phyloP scores from a whole-genome alignment of 768 basidiomycete genomes.

The Scleroderma citrinum region DNA sequence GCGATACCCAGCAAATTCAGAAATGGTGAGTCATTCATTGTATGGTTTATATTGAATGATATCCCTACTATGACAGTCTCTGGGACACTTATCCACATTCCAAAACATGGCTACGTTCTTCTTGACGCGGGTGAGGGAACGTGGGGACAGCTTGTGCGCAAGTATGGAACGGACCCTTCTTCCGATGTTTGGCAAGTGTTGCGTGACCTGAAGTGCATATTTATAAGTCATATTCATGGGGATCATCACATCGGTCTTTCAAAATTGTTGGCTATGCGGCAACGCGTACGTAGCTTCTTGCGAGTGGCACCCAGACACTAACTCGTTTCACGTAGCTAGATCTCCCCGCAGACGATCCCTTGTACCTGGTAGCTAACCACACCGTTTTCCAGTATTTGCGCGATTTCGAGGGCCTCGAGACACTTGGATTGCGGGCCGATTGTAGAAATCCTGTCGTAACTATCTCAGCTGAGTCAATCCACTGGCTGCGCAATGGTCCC shows the following conservation, averaged over 20 bases:
- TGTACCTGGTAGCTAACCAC: slow-evolving; percentile 65
- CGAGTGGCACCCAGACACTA: not conserved
- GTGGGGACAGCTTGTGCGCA: slow-evolving; percentile 79
- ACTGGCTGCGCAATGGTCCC: slow-evolving; percentile 30
- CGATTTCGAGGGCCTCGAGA: slow-evolving; percentile 67
- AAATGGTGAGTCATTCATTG: slow-evolving; percentile 60
- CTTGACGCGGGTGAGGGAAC: slow-evolving; percentile 92
- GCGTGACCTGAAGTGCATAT: slow-evolving; percentile 71
- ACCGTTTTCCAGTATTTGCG: slow-evolving; percentile 58
- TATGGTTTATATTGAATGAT: not conserved
- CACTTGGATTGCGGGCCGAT: slow-evolving; percentile 52
- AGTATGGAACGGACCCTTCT: slow-evolving; percentile 52
- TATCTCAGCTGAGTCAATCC: slow-evolving; percentile 50
- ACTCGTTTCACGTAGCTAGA: slow-evolving; percentile 41
- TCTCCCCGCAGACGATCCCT: slow-evolving; percentile 52
- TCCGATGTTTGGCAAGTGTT: slow-evolving; percentile 52
- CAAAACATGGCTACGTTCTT: slow-evolving; percentile 65
- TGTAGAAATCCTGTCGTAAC: slow-evolving; percentile 48
- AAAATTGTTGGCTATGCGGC: slow-evolving; percentile 65
- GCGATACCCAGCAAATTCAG: slow-evolving; percentile 80
- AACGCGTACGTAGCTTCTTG: slow-evolving; percentile 41
- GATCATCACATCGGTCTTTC: slow-evolving; percentile 89
- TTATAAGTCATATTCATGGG: too few relatives aligned
- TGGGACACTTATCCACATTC: slow-evolving; percentile 71
- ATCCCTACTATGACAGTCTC: slow-evolving; percentile 44